Conservation (phyloP, 176 grass and related monocot species). For the Poa annua region DNA sequence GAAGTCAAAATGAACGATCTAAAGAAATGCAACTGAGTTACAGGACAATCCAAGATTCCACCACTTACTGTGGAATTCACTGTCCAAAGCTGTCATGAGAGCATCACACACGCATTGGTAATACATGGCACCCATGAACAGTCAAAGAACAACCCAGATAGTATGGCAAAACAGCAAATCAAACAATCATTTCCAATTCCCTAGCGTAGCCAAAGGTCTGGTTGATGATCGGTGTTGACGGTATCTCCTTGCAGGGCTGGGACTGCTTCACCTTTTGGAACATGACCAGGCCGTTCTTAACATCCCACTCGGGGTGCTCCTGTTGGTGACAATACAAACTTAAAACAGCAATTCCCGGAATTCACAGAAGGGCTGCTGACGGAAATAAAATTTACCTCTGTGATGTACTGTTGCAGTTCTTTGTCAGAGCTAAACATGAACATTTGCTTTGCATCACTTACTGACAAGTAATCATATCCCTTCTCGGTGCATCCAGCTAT, state of each 20-base stretch:
- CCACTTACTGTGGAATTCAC: constrained; percentile 12
- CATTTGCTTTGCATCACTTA: constrained; percentile 86
- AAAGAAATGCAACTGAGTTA: constrained; percentile 32
- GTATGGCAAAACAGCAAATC: constrained; percentile 3
- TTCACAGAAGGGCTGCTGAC: background rate
- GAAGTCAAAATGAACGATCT: background rate
- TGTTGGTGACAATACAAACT: constrained; percentile 34
- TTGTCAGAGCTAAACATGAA: constrained; percentile 88
- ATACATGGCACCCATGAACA: background rate
- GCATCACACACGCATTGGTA: no score
- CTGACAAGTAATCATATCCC: constrained; percentile 87
- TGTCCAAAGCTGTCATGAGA: background rate
- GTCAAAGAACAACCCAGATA: background rate
- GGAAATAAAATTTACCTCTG: constrained; percentile 52
- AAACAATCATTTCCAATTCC: constrained; percentile 92
- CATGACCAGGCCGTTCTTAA: constrained; percentile 68
- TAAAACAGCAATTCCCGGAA: background rate
- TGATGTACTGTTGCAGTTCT: constrained; percentile 81
- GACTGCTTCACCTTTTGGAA: constrained; percentile 89
- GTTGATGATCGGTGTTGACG: constrained; percentile 78
- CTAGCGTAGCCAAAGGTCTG: constrained; percentile 91
- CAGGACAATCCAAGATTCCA: constrained; percentile 22
- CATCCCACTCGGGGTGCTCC: constrained; percentile 91
- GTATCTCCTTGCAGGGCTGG: constrained; percentile 95
- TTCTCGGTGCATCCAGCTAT: constrained; percentile 95